Conservation (phyloP, 2,329 filamentous ascomycete genomes). For the Sodiomyces alkalinus region DNA sequence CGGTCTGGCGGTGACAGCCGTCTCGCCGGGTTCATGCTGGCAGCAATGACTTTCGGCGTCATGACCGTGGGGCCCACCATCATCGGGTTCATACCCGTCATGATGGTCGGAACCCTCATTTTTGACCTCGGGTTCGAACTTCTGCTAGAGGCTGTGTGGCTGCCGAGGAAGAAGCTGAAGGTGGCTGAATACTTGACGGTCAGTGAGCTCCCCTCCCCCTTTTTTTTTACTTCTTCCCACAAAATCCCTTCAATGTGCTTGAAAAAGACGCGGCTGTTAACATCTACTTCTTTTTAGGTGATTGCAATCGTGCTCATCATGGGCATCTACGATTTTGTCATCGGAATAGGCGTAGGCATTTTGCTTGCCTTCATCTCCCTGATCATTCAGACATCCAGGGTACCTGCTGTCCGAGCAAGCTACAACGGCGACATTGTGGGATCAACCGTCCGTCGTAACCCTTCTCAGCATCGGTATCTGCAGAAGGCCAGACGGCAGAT, state of each 20-base stretch:
- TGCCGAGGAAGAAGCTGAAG: constrained; percentile 79
- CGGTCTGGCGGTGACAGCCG: constrained; percentile 79
- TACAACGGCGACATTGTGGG: constrained; percentile 81
- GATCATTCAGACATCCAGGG: constrained; percentile 78
- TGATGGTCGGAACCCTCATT: constrained; percentile 91
- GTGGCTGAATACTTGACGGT: constrained; percentile 78
- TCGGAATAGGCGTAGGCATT: constrained; percentile 85
- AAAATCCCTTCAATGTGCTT: background rate
- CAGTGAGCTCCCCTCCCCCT: too few species aligned
- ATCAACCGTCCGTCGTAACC: constrained; percentile 84
- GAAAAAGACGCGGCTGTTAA: constrained; percentile 10
- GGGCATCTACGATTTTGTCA: constrained; percentile 93
- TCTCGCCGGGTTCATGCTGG: constrained; percentile 73
- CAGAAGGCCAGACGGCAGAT: constrained; percentile 78
- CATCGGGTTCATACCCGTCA: constrained; percentile 89
- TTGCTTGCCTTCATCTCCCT: constrained; percentile 81
- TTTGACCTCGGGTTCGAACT: constrained; percentile 91
- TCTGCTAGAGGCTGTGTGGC: constrained; percentile 73
- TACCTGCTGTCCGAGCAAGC: constrained; percentile 78
- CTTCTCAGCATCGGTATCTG: constrained; percentile 75
- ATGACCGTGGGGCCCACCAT: constrained; percentile 75
- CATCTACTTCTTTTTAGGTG: constrained; percentile 40
- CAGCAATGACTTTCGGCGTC: constrained; percentile 62
- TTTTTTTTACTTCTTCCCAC: too few species aligned
- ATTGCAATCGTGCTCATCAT: constrained; percentile 85